These are phyloP conservation scores for Tetracentron sinense DNA, from an alignment of 164 flowering plant genomes.

Conservation along the genomic window DNA sequence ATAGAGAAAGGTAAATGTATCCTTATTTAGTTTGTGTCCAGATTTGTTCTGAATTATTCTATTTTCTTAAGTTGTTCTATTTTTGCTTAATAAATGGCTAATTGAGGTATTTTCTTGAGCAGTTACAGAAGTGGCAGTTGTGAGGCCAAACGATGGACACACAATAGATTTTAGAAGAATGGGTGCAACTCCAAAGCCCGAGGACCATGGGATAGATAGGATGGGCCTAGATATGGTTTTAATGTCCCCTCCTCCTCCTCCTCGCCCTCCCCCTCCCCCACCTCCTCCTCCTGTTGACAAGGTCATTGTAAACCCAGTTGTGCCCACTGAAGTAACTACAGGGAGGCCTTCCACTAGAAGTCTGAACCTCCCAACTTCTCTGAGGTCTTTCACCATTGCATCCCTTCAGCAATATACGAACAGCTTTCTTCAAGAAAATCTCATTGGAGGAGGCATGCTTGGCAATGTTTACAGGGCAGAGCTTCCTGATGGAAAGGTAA, in stretches of 20 bases:
- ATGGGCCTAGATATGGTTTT: conserved; percentile 21
- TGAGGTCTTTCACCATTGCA: conserved; percentile 54
- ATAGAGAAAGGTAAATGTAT: conserved; percentile 34
- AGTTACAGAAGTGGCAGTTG: conserved; percentile 29
- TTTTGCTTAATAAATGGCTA: background rate
- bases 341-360: conserved; percentile 17
- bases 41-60: conserved; percentile 4
- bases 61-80: background rate
- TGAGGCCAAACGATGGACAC: conserved; percentile 27
- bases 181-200: conserved; percentile 7
- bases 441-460: conserved; percentile 65
- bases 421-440: conserved; percentile 75
- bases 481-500: conserved; percentile 82
- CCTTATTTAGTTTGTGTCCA: background rate
- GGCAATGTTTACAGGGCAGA: conserved; percentile 78
- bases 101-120: conserved; percentile 11
- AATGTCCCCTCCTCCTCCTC: conserved; percentile 11
- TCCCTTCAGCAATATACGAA: conserved; percentile 77
- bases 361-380: conserved; percentile 28
- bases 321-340: conserved; percentile 18
- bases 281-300: conserved; percentile 32
- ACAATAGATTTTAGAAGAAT: conserved; percentile 14
- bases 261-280: conserved; percentile 37
- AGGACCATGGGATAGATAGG: conserved; percentile 16
- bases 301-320: conserved; percentile 32